Evolutionary conservation across 352 stramenopile species (phyloP), one percentile per base, ranked within the genome.

Genomic region (Pythium monospermum): DNA sequence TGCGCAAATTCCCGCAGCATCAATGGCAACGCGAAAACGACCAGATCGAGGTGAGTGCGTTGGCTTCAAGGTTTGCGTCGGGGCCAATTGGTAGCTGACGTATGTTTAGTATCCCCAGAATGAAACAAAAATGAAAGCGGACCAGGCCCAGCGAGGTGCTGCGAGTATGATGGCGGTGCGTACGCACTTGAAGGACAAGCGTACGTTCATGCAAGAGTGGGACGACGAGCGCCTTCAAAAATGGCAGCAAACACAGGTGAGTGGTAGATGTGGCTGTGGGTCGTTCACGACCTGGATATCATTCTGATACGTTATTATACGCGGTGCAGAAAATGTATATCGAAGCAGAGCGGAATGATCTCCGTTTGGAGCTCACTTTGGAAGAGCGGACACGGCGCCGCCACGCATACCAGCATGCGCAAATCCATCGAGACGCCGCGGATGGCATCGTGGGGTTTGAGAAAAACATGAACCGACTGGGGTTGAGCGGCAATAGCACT

Each of bases 321-420:
- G 25, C n/a, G 21, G 45, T 33, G n/a, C 49, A 81, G 66, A 68
- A 54, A 23, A 43, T 69, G 7, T 57, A 65, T 25, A 25, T 72
- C 18, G 53, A 68, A 53, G 37, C 55, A 25, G 79, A 91, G 41
- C 66, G 64, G 10, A 37, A 79, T 21, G 68, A 87, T 36, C 53
- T 91, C 33, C 66, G 73, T 0, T 65, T 91, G 15, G 79, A 91
- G 44, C 53, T 88, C 41, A 67, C 73, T 5, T 53, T 88, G 10
- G 65, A 77, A 51, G 73, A 76, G 50, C 59, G 71, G 23, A 56
- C 57, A 18, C 65, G 69, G 8, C 58, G 86, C 2, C 54, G 61
- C 19, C 40, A 65, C 0, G 55, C 72, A 26, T 26, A 37, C 8
- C 64, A 57, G 23, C 52, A 76, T 18, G 39, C 49, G 21, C 40